A percentile compares a stretch with the other conserved stretches of the same genome.
These are phyloP conservation scores for Cryphonectria nitschkei DNA, from an alignment of 2,329 filamentous ascomycete genomes.

Conservation along the genomic window DNA sequence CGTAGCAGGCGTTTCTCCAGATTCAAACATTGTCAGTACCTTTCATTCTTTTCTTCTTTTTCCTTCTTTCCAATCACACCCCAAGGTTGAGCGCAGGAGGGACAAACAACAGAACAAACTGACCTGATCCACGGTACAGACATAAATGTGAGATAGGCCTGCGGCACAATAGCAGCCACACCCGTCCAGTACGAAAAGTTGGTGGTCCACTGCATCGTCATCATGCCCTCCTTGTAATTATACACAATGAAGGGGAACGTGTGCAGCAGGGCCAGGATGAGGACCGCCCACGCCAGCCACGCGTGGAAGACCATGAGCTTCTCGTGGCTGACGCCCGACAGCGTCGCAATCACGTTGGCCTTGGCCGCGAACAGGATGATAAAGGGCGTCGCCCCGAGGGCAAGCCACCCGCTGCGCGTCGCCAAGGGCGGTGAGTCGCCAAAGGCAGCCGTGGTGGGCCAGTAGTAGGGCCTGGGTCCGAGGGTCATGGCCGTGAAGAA, in stretches of 20 bases:
- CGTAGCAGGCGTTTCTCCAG: slow-evolving; percentile 14
- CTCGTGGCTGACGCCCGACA: slow-evolving; percentile 20
- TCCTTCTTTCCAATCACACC: background rate
- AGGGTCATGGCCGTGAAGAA: slow-evolving; percentile 19
- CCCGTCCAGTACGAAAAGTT: slow-evolving; percentile 19
- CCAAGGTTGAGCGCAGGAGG: no score
- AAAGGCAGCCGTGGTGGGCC: slow-evolving; percentile 11
- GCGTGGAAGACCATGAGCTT: slow-evolving; percentile 21
- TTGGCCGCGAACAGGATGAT: slow-evolving; percentile 17
- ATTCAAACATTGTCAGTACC: background rate
- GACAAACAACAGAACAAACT: background rate
- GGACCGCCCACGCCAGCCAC: slow-evolving; percentile 16
- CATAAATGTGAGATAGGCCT: slow-evolving; percentile 17
- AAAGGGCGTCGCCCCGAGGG: slow-evolving; percentile 14
- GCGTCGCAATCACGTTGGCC: slow-evolving; percentile 18
- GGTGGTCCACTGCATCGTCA: slow-evolving; percentile 14
- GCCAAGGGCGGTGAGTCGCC: slow-evolving; percentile 19
- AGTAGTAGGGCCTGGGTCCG: slow-evolving; percentile 19
- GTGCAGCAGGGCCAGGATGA: slow-evolving; percentile 18
- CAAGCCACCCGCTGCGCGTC: slow-evolving; percentile 16
- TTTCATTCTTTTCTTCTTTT: background rate
- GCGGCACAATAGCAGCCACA: slow-evolving; percentile 13
- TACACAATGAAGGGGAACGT: slow-evolving; percentile 21
- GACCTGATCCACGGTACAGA: slow-evolving; percentile 17
- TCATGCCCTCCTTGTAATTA: slow-evolving; percentile 12